Conservation (phyloP, 495 filamentous ascomycete genomes). For the Penicillium robsamsonii region DNA sequence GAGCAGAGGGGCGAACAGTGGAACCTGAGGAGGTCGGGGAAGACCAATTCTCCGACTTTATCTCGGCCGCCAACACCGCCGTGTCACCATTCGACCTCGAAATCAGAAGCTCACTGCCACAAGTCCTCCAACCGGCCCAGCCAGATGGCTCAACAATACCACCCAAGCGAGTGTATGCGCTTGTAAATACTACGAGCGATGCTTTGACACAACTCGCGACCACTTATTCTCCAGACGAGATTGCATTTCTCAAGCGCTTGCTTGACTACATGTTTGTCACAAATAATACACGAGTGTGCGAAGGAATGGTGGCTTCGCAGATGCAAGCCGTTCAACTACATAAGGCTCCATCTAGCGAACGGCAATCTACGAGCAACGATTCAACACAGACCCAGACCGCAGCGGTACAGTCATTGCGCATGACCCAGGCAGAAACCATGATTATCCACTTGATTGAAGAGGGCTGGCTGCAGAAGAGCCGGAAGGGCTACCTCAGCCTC, state of each 20-base stretch:
- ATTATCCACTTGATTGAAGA: conserved; percentile 69
- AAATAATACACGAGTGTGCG: conserved; percentile 70
- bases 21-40: conserved; percentile 60
- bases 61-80: conserved; percentile 65
- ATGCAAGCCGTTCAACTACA: conserved; percentile 65
- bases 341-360: conserved; percentile 29
- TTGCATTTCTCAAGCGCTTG: conserved; percentile 81
- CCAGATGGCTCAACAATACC: conserved; percentile 10
- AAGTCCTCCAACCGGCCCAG: conserved; percentile 37
- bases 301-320: conserved; percentile 74
- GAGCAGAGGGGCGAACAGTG: conserved; percentile 40
- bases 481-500: conserved; percentile 68
- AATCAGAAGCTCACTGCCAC: conserved; percentile 69
- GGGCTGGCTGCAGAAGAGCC: conserved; percentile 79
- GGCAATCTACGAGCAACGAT: conserved; percentile 32
- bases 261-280: conserved; percentile 91
- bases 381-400: conserved; percentile 40
- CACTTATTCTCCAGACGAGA: conserved; percentile 74
- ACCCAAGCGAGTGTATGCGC: conserved; percentile 57
- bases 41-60: conserved; percentile 64
- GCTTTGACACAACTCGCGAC: conserved; percentile 85
- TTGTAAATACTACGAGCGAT: conserved; percentile 89
- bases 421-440: conserved; percentile 71
- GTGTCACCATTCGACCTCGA: conserved; percentile 83
- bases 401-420: conserved; percentile 59